A percentile compares a stretch with the other conserved stretches of the same genome.
Conservation (phyloP, 768 basidiomycete species). For the Suillus decipiens region DNA sequence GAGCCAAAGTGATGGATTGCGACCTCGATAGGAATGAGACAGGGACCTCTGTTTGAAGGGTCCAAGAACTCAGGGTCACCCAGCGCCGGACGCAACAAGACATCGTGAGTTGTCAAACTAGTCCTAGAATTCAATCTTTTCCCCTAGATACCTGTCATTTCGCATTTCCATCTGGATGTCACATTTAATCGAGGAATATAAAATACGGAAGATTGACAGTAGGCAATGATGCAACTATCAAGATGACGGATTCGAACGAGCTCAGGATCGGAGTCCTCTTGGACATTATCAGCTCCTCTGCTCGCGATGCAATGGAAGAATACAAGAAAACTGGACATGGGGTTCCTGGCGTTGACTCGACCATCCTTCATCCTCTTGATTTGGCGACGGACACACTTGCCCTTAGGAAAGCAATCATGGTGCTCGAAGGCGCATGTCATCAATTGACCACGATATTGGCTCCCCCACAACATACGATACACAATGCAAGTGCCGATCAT, state of each 20-base stretch:
- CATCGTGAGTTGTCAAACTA: too few relatives aligned
- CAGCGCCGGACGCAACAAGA: too few relatives aligned
- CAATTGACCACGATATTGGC: conserved; percentile 28
- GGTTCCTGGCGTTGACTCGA: conserved; percentile 28
- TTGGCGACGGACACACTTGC: conserved; percentile 20
- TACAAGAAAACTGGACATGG: conserved; percentile 26
- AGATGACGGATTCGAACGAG: conserved; percentile 12
- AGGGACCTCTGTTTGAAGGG: not conserved
- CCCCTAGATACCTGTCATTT: too few relatives aligned
- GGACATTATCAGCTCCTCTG: conserved; percentile 31
- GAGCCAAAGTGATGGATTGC: too few relatives aligned
- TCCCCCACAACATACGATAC: conserved; percentile 29
- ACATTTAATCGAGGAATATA: not conserved
- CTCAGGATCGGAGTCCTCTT: conserved; percentile 33
- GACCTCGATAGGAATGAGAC: not conserved
- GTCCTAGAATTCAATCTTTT: too few relatives aligned
- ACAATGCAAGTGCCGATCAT: conserved; percentile 20
- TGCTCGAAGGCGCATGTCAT: conserved; percentile 29
- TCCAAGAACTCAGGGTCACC: not conserved
- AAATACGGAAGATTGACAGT: not conserved
- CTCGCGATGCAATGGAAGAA: conserved; percentile 27
- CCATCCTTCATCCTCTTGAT: conserved; percentile 25
- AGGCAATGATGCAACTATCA: not conserved
- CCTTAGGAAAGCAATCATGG: conserved; percentile 27
- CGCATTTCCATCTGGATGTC: too few relatives aligned